Percentiles rank a stretch among this genome's conserved stretches.
These are phyloP conservation scores for Zasmidium citrigriseum DNA, from an alignment of 2,329 filamentous ascomycete species.

Conservation along the genomic window DNA sequence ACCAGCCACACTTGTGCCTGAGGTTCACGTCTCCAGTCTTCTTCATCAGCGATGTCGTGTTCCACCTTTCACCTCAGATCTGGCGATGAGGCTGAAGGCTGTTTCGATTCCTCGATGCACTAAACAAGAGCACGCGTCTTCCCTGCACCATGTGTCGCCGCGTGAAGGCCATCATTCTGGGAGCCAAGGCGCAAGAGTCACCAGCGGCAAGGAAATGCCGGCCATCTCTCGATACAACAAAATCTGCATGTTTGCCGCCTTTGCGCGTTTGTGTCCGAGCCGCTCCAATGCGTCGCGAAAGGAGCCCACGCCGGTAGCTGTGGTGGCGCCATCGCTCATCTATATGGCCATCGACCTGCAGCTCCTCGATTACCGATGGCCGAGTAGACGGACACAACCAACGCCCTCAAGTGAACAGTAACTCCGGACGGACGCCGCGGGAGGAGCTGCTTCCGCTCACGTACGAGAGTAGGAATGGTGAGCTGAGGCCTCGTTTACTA, in stretches of 20 bases:
- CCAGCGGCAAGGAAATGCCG: neutral
- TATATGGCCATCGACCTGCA: neutral
- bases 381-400: neutral
- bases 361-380: neutral
- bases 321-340: neutral
- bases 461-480: neutral
- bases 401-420: too few relatives aligned
- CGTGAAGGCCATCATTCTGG: neutral
- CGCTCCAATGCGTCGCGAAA: neutral
- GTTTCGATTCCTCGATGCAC: slow-evolving; percentile 16
- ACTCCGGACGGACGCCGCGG: too few relatives aligned
- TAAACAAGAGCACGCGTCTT: neutral
- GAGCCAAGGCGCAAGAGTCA: too few relatives aligned
- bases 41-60: slow-evolving; percentile 1
- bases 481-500: too few relatives aligned
- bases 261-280: neutral
- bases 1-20: neutral
- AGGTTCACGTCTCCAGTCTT: neutral
- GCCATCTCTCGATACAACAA: neutral
- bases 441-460: neutral
- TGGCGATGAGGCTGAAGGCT: slow-evolving; percentile 11
- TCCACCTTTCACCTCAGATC: neutral
- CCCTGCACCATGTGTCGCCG: neutral
- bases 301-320: neutral
- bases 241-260: neutral